Evolutionary conservation across 2,329 filamentous ascomycete species (phyloP), one percentile per base, ranked within the genome.

Genomic region (Exophiala bonariae): DNA sequence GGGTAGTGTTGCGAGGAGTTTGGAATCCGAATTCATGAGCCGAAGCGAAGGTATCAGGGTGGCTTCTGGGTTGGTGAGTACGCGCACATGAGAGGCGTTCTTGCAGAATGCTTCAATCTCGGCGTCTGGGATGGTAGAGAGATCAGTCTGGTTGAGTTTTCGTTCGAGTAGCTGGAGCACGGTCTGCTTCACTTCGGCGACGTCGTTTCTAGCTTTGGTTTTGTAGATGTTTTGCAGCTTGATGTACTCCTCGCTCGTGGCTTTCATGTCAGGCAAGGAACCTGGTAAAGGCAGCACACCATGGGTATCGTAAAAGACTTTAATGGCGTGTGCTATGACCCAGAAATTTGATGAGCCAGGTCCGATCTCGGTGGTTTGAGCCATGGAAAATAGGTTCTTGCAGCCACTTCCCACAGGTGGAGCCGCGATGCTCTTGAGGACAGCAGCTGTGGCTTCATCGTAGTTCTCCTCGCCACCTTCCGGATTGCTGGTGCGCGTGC

Each of bases 391-490:
- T 7, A 97, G 83, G 55, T 92, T 83, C 53, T 79, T 82, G 32
- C 95, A 78, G 2, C 83, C 80, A 35, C 80, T 80, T 32, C 86
- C 83, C 16, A 95, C 67, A 19, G 79, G 79, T 36, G 85, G 82
- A 14, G 76, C 72, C 34, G 85, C 83, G 23, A 99, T 74, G n/a
- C 86, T 87, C 67, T 95, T 95, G 61, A 97, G 76, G 1, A 97
- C 90, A 4, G 91, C 89, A 11, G 82, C 83, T 36, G 85, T 83
- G 3, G 93, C 95, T 68, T 99, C 93, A 51, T 96, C 89, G 62
- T 90, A 99, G 66, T 99, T 99, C 71, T 99, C 93, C 64, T 99
- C 93, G 47, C 87, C 88, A 36, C 90, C 91, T 65, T 95, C 90
- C 0, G 89, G 67, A 48, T 83, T 95, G 58, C 85, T 73, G 41